phyloP scores from a whole-genome alignment of 768 basidiomycete genomes.

The Termitomyces sp. region DNA sequence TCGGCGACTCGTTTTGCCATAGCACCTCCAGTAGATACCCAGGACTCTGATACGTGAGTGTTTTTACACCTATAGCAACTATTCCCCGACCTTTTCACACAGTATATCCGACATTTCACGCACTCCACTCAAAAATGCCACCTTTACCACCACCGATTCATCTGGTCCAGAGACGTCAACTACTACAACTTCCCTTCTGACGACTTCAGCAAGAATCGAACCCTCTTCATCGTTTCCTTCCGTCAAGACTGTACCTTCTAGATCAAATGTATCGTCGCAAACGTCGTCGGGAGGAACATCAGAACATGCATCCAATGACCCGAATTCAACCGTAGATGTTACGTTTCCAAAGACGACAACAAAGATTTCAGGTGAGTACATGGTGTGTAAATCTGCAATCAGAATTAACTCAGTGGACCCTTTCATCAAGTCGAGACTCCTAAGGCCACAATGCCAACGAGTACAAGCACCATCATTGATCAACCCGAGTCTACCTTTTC shows the following conservation, averaged over 20 bases:
- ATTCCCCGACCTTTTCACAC: background rate
- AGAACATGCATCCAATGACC: background rate
- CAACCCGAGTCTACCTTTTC: slow-evolving; percentile 38
- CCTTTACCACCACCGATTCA: background rate
- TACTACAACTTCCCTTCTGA: background rate
- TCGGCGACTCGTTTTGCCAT: background rate
- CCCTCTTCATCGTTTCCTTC: background rate
- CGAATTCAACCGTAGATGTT: background rate
- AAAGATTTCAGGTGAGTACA: slow-evolving; percentile 3
- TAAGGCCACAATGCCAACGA: slow-evolving; percentile 11
- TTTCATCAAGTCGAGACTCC: slow-evolving; percentile 2
- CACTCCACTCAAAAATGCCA: background rate
- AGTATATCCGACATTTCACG: background rate
- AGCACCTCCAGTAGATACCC: background rate
- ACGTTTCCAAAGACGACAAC: slow-evolving; percentile 2
- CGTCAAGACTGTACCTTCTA: background rate
- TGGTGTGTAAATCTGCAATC: background rate
- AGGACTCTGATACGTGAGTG: background rate
- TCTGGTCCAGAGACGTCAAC: background rate
- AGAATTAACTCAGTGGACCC: background rate
- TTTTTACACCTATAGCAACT: background rate
- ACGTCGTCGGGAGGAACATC: background rate
- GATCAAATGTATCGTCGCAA: background rate
- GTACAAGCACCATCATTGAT: slow-evolving; percentile 37
- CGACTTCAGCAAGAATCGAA: background rate